These are phyloP conservation scores for Talaromyces trachyspermus DNA, from an alignment of 495 filamentous ascomycete genomes.

Conservation along the genomic window DNA sequence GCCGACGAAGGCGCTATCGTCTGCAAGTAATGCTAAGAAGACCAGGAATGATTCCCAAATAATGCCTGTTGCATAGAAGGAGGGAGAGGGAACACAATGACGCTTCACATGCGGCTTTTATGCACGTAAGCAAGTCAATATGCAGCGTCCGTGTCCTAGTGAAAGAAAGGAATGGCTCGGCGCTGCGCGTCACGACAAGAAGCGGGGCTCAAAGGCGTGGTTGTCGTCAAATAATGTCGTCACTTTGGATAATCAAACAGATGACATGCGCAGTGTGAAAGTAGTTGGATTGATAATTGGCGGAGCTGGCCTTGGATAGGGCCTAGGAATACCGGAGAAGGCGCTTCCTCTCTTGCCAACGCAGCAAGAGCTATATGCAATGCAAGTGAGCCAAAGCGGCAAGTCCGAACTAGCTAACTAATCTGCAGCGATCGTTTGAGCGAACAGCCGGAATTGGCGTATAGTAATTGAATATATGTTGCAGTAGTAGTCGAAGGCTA, in stretches of 20 bases:
- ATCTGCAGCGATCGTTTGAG: constrained; percentile 7
- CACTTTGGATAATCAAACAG: too few relatives aligned
- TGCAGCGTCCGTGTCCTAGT: constrained; percentile 3
- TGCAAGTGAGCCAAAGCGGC: constrained; percentile 11
- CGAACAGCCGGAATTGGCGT: background rate
- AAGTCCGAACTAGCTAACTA: constrained; percentile 8
- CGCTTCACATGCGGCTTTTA: constrained; percentile 8
- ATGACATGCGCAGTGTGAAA: background rate
- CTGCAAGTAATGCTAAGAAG: constrained; percentile 5
- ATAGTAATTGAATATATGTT: background rate
- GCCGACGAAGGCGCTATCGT: constrained; percentile 2
- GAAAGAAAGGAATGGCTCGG: constrained; percentile 1
- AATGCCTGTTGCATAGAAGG: background rate
- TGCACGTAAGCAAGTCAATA: constrained; percentile 8
- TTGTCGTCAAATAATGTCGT: too few relatives aligned
- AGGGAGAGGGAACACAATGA: background rate
- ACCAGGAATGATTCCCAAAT: background rate
- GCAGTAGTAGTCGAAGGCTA: background rate
- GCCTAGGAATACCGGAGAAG: background rate
- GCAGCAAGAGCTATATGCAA: constrained; percentile 8
- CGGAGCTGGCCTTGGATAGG: background rate
- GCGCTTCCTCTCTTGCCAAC: constrained; percentile 1
- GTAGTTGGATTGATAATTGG: background rate
- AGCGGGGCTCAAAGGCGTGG: constrained; percentile 2
- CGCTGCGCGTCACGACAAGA: background rate